Conservation (phyloP, 257 asterid genomes). For the Verbena officinalis region DNA sequence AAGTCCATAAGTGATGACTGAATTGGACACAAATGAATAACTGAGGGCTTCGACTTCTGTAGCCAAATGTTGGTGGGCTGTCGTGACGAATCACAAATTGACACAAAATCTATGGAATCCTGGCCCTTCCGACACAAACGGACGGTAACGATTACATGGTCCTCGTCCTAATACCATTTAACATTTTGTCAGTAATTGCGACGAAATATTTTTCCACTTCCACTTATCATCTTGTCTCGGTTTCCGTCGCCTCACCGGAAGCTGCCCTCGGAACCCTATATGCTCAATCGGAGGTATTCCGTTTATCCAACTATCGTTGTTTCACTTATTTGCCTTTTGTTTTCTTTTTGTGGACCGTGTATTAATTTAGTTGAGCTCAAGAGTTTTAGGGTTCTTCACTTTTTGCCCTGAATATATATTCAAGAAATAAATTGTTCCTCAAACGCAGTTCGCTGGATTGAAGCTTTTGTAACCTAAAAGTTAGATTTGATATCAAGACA, state of each 20-base stretch:
- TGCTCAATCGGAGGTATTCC: conserved; percentile 1
- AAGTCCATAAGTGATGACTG: neutral
- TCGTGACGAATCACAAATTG: neutral
- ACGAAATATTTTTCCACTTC: neutral
- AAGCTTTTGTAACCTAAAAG: neutral
- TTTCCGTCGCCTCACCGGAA: neutral
- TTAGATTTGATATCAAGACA: neutral
- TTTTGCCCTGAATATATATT: neutral
- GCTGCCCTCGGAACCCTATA: too few species aligned
- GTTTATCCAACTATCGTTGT: neutral
- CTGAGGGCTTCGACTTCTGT: neutral
- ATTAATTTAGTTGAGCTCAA: neutral
- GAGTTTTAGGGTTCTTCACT: too few species aligned
- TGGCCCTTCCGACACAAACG: neutral
- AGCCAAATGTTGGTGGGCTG: neutral
- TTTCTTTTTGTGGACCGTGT: neutral
- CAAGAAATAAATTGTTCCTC: neutral
- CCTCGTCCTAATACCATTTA: neutral
- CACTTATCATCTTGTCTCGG: neutral
- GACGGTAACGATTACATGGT: neutral
- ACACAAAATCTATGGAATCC: neutral
- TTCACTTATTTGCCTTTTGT: too few species aligned
- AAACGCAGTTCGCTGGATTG: neutral
- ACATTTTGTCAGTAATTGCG: neutral
- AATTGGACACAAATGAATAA: neutral